Base-by-base conservation (phyloP, 2,329 filamentous ascomycete genomes). In the Aspergillus caelatus region DNA sequence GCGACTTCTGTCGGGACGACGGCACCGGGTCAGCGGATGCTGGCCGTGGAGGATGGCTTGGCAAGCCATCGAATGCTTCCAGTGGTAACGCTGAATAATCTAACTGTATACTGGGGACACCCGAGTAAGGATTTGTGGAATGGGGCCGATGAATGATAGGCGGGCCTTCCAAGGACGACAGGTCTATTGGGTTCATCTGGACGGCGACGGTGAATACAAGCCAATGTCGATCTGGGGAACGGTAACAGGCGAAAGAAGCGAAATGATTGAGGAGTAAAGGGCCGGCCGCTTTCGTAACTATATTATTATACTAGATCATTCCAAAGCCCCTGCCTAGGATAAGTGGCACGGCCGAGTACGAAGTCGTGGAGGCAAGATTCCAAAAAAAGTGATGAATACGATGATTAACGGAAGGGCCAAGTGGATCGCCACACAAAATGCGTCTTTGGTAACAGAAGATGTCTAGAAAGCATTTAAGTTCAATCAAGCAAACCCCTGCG, bases 121-220 rank as follows among this genome's bases (percentile, higher is more conserved):
- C 65, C 23, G n/a, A 41, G 36, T 34, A 57, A 23, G 52, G 52
- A 21, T 55, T 39, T 23, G 52, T 39, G 32, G 52, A 55, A 41
- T 46, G 53, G 7, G 32, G 41, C 36, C 28, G 64, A 60, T 54
- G 70, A 69, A 55, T 66, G 28, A 77, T 68, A 2, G 74, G 75
- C 50, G 74, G 74, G 3, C 76, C 76, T 67, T 77, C 76, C 2
- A 78, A 68, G 11, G 74, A 76, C 11, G 76, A 78, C 26, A 78
- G 71, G 60, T 78, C 76, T 71, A 70, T 71, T 57, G 34, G 32
- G 41, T 55, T 23, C 23, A 58, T 36, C 28, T 57, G 34, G 41
- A 43, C 39, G 23, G 26, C n/a, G 28, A 62, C 26, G 34, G 43
- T 45, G 30, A 19, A n/a, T 39, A 28, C 12, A 3, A 50, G 41